These are phyloP conservation scores for Eucalyptus grandis DNA, from an alignment of 345 rosid species.

Conservation along the genomic window DNA sequence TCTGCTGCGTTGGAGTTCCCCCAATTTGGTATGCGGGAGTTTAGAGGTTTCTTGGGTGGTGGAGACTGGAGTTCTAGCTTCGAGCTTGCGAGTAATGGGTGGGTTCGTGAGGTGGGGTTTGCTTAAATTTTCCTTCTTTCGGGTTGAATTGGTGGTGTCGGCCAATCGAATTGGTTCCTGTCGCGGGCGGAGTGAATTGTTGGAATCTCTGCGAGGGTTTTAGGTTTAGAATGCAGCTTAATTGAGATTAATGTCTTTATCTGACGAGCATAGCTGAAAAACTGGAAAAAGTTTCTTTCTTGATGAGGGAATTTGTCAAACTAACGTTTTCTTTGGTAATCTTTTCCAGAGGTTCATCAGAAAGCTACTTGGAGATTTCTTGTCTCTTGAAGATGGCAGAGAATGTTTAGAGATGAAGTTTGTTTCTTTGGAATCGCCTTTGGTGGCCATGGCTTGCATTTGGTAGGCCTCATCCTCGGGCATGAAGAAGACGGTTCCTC, in stretches of 20 bases:
- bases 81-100: not conserved
- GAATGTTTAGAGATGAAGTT: slow-evolving; percentile 4
- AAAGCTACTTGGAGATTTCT: slow-evolving; percentile 3
- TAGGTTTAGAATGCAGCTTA: not conserved
- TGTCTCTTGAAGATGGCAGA: slow-evolving; percentile 4
- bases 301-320: slow-evolving; percentile 21
- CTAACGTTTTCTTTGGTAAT: not conserved
- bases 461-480: not conserved
- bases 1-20: not conserved
- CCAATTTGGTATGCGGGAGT: not conserved
- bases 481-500: not conserved
- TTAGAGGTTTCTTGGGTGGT: not conserved
- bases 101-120: not conserved
- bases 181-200: not conserved
- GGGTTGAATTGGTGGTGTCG: not conserved
- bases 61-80: not conserved
- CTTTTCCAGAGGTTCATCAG: slow-evolving; percentile 20
- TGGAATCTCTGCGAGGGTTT: not conserved
- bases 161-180: not conserved
- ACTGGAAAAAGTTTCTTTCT: not conserved
- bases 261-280: not conserved
- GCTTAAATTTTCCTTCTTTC: not conserved
- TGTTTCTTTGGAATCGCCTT: not conserved
- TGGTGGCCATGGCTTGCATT: not conserved
- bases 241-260: not conserved